phyloP scores from a whole-genome alignment of 495 filamentous ascomycete species.

The Aspergillus incahuasiensis region DNA sequence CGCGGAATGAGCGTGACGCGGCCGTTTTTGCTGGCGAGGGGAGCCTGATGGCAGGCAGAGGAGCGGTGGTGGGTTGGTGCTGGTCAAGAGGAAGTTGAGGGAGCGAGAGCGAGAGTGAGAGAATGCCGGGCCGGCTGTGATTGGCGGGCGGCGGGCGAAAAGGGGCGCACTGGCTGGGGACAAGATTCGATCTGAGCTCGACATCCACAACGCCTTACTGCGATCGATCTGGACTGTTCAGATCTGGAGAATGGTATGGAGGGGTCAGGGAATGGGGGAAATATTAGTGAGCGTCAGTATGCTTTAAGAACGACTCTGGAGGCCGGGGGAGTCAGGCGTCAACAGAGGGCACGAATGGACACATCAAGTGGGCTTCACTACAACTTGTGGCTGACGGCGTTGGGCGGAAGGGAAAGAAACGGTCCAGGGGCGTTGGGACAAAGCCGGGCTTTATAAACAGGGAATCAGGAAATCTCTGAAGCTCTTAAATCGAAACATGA shows the following conservation, averaged over 20 bases:
- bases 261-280: neutral
- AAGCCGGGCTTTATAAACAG: neutral
- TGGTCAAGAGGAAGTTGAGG: conserved; percentile 12
- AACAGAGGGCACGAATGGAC: neutral
- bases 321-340: neutral
- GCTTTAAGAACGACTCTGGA: neutral
- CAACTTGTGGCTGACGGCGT: neutral
- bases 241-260: neutral
- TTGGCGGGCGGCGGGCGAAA: conserved; percentile 21
- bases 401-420: neutral
- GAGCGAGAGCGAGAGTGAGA: conserved; percentile 12
- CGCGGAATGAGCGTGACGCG: conserved; percentile 24
- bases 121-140: conserved; percentile 14
- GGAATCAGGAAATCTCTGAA: neutral
- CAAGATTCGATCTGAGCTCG: conserved; percentile 20
- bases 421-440: neutral
- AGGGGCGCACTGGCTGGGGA: conserved; percentile 22
- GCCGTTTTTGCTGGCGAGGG: conserved; percentile 31
- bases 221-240: neutral
- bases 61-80: conserved; percentile 12
- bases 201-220: conserved; percentile 19
- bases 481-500: conserved; percentile 5
- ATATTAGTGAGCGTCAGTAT: neutral
- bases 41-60: conserved; percentile 10
- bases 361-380: neutral